These are phyloP conservation scores for Globisporangium splendens DNA, from an alignment of 352 stramenopile genomes.

Conservation along the genomic window DNA sequence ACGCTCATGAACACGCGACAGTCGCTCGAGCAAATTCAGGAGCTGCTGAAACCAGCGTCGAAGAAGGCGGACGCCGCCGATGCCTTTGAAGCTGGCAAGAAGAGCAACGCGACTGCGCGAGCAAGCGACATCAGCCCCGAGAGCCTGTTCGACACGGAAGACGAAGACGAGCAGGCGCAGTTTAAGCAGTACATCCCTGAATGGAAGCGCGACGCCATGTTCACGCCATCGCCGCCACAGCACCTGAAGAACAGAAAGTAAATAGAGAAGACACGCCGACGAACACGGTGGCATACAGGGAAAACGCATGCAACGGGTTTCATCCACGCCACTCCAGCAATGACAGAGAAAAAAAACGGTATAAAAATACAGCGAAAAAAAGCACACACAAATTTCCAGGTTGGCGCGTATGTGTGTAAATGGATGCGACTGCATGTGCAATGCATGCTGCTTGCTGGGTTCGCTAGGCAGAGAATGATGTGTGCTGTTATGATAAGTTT, in stretches of 20 bases:
- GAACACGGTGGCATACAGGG: not conserved
- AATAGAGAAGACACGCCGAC: conserved; percentile 9
- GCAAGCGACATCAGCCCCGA: conserved; percentile 38
- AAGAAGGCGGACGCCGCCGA: conserved; percentile 21
- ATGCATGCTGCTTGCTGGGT: too few species aligned
- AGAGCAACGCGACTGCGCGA: conserved; percentile 22
- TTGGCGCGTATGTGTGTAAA: too few species aligned
- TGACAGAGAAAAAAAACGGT: too few species aligned
- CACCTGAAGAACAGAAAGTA: conserved; percentile 53
- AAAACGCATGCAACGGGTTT: not conserved
- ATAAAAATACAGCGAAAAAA: too few species aligned
- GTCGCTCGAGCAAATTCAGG: conserved; percentile 56
- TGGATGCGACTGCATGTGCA: too few species aligned
- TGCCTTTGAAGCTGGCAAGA: conserved; percentile 31
- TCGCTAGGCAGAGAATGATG: too few species aligned
- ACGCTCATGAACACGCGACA: conserved; percentile 81
- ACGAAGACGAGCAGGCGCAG: conserved; percentile 59
- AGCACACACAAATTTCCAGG: too few species aligned
- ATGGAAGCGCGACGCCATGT: conserved; percentile 80
- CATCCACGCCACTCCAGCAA: not conserved
- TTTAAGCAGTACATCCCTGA: conserved; percentile 82
- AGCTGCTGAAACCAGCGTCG: conserved; percentile 44
- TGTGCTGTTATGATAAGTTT: too few species aligned
- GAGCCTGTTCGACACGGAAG: conserved; percentile 50
- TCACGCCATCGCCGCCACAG: conserved; percentile 57